Evolutionary conservation across 2,329 filamentous ascomycete species (phyloP).

Genomic region (Gaeumannomyces sp.): DNA sequence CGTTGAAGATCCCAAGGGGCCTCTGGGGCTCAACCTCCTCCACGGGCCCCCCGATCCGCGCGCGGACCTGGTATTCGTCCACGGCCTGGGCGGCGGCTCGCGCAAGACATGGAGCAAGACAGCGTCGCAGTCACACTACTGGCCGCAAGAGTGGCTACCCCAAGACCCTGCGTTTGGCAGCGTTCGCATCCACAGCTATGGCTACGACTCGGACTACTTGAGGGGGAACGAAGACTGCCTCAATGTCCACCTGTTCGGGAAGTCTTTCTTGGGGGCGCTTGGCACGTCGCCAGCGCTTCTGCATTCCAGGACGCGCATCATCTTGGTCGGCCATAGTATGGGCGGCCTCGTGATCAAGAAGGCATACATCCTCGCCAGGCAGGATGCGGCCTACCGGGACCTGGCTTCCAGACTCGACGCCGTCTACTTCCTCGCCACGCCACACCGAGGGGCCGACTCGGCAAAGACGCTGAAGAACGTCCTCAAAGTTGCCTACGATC

Average conservation of each 20-base stretch:
- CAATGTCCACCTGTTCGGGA: conserved; percentile 27
- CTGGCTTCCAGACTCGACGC: conserved; percentile 19
- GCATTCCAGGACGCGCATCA: conserved; percentile 18
- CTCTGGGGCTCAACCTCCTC: conserved; percentile 21
- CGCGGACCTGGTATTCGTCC: conserved; percentile 35
- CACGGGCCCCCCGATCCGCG: conserved; percentile 23
- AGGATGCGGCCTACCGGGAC: conserved; percentile 13
- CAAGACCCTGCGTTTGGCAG: conserved; percentile 22
- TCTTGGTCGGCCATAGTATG: conserved; percentile 30
- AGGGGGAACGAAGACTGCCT: conserved; percentile 21
- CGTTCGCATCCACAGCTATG: conserved; percentile 25
- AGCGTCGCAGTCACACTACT: conserved; percentile 26
- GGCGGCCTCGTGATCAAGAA: conserved; percentile 29
- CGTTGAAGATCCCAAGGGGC: conserved; percentile 14
- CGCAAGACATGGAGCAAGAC: conserved; percentile 34
- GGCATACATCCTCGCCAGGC: conserved; percentile 22
- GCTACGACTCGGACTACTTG: conserved; percentile 28
- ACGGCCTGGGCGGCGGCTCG: conserved; percentile 34
- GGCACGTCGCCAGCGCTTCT: conserved; percentile 18
- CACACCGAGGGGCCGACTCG: conserved; percentile 25
- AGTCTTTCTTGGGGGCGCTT: conserved; percentile 24
- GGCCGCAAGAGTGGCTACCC: conserved; percentile 33
- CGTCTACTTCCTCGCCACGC: conserved; percentile 26
- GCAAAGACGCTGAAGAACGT: conserved; percentile 22
- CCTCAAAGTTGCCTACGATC: conserved; percentile 16